Conservation (phyloP, 768 basidiomycete genomes). For the Kwoniella mangroviensis region DNA sequence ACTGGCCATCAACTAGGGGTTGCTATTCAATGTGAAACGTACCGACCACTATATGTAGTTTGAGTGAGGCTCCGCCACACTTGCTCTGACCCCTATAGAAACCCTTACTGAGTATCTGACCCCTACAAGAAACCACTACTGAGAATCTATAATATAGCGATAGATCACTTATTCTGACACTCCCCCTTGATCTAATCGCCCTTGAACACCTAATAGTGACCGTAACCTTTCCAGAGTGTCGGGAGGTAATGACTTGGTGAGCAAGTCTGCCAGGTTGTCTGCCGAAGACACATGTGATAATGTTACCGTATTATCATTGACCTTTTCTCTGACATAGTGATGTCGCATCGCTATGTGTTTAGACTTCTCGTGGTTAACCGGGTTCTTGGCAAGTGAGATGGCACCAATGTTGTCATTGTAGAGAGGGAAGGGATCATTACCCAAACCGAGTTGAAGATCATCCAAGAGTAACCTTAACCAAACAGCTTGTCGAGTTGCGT, state of each 20-base stretch:
- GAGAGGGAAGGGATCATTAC: constrained; percentile 10
- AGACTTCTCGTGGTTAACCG: constrained; percentile 12
- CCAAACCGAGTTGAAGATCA: constrained; percentile 20
- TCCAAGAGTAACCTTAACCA: constrained; percentile 53
- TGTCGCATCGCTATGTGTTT: constrained; percentile 19
- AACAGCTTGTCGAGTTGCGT: constrained; percentile 57
- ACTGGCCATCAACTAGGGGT: too few relatives aligned
- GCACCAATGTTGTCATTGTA: constrained; percentile 7
- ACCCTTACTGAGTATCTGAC: too few relatives aligned
- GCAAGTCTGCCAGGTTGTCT: constrained; percentile 7
- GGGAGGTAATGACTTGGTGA: constrained; percentile 5
- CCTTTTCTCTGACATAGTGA: constrained; percentile 14
- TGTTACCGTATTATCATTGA: constrained; percentile 11
- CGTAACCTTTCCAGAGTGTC: too few relatives aligned
- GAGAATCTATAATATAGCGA: too few relatives aligned
- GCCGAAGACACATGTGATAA: constrained; percentile 3
- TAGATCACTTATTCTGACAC: constrained; percentile 1
- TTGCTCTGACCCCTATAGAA: too few relatives aligned
- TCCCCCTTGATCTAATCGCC: constrained; percentile 14
- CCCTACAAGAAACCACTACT: too few relatives aligned
- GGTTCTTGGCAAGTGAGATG: constrained; percentile 9
- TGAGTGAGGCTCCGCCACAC: too few relatives aligned
- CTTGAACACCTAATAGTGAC: not conserved
- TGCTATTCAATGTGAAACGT: too few relatives aligned
- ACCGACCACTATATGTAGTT: too few relatives aligned